Percentiles rank a stretch among this genome's conserved stretches.
These are phyloP conservation scores for Syzygium jambos DNA, from an alignment of 345 rosid species.

Conservation along the genomic window DNA sequence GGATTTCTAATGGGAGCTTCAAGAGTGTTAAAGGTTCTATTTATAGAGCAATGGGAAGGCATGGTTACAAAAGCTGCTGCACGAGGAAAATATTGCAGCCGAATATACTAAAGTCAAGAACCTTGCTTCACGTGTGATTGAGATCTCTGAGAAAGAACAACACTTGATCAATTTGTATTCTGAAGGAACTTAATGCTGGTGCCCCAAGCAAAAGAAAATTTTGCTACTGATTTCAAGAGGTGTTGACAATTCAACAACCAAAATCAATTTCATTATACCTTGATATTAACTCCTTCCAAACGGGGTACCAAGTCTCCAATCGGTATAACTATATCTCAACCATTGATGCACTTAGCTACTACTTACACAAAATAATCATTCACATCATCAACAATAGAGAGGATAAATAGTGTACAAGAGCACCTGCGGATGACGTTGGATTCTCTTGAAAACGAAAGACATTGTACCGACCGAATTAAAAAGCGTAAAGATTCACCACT, in stretches of 20 bases:
- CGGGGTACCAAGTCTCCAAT: neutral
- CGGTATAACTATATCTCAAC: neutral
- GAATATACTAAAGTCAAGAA: neutral
- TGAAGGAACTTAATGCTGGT: neutral
- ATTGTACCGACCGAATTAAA: neutral
- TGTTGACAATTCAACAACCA: neutral
- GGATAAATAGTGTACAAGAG: neutral
- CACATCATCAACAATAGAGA: neutral
- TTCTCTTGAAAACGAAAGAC: neutral
- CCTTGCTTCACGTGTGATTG: neutral
- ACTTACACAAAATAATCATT: neutral
- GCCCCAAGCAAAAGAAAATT: neutral
- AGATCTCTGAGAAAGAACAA: neutral
- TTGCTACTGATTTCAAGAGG: neutral
- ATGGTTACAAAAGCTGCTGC: neutral
- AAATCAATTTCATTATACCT: neutral
- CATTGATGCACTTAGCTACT: too few relatives aligned
- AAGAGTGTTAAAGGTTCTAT: neutral
- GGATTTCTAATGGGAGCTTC: neutral
- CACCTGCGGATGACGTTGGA: neutral
- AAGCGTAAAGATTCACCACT: neutral
- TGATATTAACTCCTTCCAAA: neutral
- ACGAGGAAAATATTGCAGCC: neutral
- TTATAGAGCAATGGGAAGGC: neutral
- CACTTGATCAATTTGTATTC: neutral